Evolutionary conservation across 192 early-diverging fungal species (phyloP), one percentile per base, ranked within the genome.

Genomic region (Geranomyces michiganensis): DNA sequence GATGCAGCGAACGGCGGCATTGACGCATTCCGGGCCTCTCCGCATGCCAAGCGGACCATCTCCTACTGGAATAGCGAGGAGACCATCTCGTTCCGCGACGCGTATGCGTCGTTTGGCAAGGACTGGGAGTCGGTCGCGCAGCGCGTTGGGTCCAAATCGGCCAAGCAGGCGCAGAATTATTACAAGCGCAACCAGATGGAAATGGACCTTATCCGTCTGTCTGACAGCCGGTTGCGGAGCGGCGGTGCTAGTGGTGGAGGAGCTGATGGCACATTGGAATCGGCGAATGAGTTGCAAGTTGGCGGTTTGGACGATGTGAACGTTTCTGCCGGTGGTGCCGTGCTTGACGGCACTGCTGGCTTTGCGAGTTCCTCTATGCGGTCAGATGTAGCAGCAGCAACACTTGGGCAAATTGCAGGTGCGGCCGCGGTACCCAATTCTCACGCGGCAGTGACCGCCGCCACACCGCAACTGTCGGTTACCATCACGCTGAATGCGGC

Each of bases 31-130:
- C 58, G 58, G 29, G 17, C 58, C 22, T 65, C 63, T 46, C 63
- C 30, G 22, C 24, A 56, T 19, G 53, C 74, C 26, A 75, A 70
- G 33, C 72, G 72, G 8, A 82, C 79, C 32, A 70, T 81, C 36
- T 95, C 95, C 0, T 94, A 94, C 67, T 97, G 95, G 95, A 89
- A 94, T n/a, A 82, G 87, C 8, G 84, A 85, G 22, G 95, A 97
- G 71, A 88, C 87, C 30, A 74, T 81, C 1, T 89, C 90, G 33
- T 97, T 97, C 66, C 56, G 82, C 45, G 81, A 87, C 13, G 87
- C 85, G 43, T 55, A 93, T 36, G 77, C 71, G 22, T 64, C 78
- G 0, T 78, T 88, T 66, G 95, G 95, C 19, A 78, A 81, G 61
- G 84, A 94, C 76, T 97, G 93, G 92, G 91, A 90, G 4, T 72